phyloP scores from a whole-genome alignment of 2,329 filamentous ascomycete species.

The Fusarium brevicatenulatum region DNA sequence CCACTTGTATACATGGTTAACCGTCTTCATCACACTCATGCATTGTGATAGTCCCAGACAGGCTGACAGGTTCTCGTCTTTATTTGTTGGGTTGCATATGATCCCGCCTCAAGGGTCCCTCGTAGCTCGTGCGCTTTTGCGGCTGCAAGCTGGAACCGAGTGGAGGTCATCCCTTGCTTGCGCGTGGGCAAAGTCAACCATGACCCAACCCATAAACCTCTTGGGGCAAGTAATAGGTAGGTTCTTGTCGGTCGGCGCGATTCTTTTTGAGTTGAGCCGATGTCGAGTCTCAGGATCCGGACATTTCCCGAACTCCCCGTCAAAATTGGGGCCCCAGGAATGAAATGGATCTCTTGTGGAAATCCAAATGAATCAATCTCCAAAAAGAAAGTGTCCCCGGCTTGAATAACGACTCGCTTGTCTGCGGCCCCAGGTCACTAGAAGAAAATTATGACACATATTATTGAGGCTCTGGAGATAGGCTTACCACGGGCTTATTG shows the following conservation, averaged over 20 bases:
- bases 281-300: neutral
- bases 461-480: conserved; percentile 13
- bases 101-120: conserved; percentile 17
- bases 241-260: conserved; percentile 1
- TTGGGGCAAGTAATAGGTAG: neutral
- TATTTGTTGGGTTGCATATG: conserved; percentile 8
- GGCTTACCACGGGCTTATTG: neutral
- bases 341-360: conserved; percentile 4
- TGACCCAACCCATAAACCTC: neutral
- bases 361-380: conserved; percentile 3
- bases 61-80: conserved; percentile 9
- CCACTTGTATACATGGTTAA: conserved; percentile 20
- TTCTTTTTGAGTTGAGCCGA: conserved; percentile 12
- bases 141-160: conserved; percentile 1
- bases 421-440: conserved; percentile 23
- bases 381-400: conserved; percentile 39
- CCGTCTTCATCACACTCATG: conserved; percentile 5
- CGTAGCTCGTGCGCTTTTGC: conserved; percentile 8
- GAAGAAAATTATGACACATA: conserved; percentile 32
- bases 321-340: conserved; percentile 29
- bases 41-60: neutral
- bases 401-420: conserved; percentile 32
- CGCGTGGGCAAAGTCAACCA: conserved; percentile 5
- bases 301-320: conserved; percentile 41
- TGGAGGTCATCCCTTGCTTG: conserved; percentile 13